Base-by-base conservation (phyloP, 148 eudicot species). In the Amaranthus cruentus region DNA sequence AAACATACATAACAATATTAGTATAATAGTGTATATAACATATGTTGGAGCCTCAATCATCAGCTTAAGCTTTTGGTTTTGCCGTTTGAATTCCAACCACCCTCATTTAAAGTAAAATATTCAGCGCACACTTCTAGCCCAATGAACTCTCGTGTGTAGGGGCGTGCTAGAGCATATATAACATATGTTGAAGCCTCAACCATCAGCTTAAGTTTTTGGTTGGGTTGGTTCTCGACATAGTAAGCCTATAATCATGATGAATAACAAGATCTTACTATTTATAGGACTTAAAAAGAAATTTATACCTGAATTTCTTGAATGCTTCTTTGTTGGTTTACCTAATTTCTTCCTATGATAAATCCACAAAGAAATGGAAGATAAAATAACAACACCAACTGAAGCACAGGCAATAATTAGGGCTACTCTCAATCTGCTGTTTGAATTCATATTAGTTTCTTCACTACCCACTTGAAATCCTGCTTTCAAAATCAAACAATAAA, bases 401-500 rank as follows among this genome's bases (percentile, higher is more conserved):
- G 83, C 77, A 72, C 84, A 81, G 62, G 87, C 86, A 74, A 88
- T 77, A 65, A 86, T 74, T 65, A 84, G 78, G 38, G 89, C 81
- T 47, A 83, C 74, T 75, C 70, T 75, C 75, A 86, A 9, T 68
- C 81, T 86, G 8, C 73, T 83, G 58, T 65, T 75, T 57, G 79
- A n/a, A 71, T 68, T 73, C 89, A 81, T 83, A 58, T 78, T 79
- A 72, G 71, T 79, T 18, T 59, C 61, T 55, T 75, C 62, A 67
- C 54, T 47, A 66, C 73, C 81, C 69, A 66, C 78, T 70, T 69
- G 64, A 77, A 66, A 60, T 74, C 85, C 89, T 88, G 84, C 66
- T 81, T 70, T 75, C 15, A 59, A 75, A 72, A 62, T 42, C 66
- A 63, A 67, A 50, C 9, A 66, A 15, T 14, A 5, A 52, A 53